Conservation (phyloP, 495 filamentous ascomycete species). For the Parathielavia hyrcaniae region DNA sequence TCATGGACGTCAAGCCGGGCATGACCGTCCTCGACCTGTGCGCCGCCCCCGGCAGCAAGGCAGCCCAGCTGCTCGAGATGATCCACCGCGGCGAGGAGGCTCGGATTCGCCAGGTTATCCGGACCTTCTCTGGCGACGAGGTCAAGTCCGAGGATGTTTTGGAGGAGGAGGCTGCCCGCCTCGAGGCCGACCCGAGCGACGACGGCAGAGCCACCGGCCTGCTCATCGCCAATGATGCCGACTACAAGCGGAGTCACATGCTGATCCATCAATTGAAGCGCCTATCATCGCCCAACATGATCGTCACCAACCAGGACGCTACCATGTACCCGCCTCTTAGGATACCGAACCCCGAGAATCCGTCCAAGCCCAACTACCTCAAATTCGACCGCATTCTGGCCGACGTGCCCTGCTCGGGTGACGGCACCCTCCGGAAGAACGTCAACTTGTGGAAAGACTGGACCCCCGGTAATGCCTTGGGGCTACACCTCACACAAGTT, state of each 20-base stretch:
- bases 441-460: conserved; percentile 89
- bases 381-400: conserved; percentile 96
- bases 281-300: conserved; percentile 89
- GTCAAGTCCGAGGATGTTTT: conserved; percentile 46
- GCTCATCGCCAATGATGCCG: conserved; percentile 89
- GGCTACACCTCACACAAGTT: conserved; percentile 75
- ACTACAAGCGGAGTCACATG: conserved; percentile 94
- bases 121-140: conserved; percentile 48
- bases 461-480: conserved; percentile 74
- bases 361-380: conserved; percentile 61
- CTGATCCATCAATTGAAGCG: conserved; percentile 95
- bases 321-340: conserved; percentile 90
- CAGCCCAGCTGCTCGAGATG: conserved; percentile 90
- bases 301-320: conserved; percentile 97
- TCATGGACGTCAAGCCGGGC: conserved; percentile 83
- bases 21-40: conserved; percentile 94
- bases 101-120: conserved; percentile 56
- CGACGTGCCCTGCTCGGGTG: conserved; percentile 94
- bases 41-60: conserved; percentile 94
- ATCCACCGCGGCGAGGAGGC: conserved; percentile 87
- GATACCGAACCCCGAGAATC: conserved; percentile 52
- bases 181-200: conserved; percentile 57
- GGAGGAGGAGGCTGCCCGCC: conserved; percentile 42
- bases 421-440: conserved; percentile 91
- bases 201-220: conserved; percentile 83